Percentiles rank a stretch among this genome's conserved stretches.
Conservation (phyloP, 148 eudicot genomes). For the Rhododendron williamsianum region DNA sequence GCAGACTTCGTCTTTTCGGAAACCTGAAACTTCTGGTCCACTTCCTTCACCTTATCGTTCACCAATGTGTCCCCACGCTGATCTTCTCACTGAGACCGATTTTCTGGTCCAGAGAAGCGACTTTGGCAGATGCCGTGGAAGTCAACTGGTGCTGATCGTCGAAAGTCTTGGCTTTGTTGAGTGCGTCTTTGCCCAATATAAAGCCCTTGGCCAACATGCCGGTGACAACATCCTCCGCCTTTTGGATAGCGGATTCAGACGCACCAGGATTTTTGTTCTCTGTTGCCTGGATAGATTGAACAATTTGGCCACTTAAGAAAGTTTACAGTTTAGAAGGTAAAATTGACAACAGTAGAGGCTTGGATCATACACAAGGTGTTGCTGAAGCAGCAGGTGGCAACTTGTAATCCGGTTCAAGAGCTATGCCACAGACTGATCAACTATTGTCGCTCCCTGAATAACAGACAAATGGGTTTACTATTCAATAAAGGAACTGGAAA, state of each 20-base stretch:
- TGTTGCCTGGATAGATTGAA: constrained; percentile 27
- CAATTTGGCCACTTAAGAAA: background rate
- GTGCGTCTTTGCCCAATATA: constrained; percentile 76
- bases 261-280: constrained; percentile 34
- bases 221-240: constrained; percentile 89
- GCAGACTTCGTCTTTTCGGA: constrained; percentile 84
- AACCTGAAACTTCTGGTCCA: constrained; percentile 45
- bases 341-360: background rate
- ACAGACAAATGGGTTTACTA: background rate
- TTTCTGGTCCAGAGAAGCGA: constrained; percentile 78
- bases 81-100: constrained; percentile 76
- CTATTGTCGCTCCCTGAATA: constrained; percentile 87
- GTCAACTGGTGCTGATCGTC: constrained; percentile 73
- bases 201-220: constrained; percentile 92
- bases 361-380: constrained; percentile 39
- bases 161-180: constrained; percentile 70
- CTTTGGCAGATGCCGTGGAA: constrained; percentile 80
- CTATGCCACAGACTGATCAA: constrained; percentile 82
- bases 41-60: constrained; percentile 77
- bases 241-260: constrained; percentile 54
- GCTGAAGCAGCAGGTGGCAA: constrained; percentile 46
- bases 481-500: background rate
- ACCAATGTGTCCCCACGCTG: constrained; percentile 63
- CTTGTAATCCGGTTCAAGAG: constrained; percentile 71
- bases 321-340: background rate